Base-by-base conservation (phyloP, 345 rosid species). In the Brassica rapa region DNA sequence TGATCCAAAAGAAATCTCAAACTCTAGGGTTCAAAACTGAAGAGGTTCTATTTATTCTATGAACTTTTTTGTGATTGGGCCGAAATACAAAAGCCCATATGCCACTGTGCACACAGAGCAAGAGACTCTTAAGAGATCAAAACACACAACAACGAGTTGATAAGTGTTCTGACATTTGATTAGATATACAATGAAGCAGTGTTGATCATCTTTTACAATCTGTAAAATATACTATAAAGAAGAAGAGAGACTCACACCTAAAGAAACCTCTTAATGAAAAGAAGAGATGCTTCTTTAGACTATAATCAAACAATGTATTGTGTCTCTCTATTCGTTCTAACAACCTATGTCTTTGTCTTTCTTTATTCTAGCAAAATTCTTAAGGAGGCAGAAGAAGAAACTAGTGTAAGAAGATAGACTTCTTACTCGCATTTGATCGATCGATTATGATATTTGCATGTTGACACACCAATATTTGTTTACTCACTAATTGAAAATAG, bases 1-100 rank as follows among this genome's bases (percentile, higher is more conserved):
- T 70, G 74, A 71, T 23, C 8, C 32, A 55, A 32, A 33, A 55
- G 63, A 6, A 6, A 23, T 14, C 29, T 15, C 59, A 37, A 63
- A 11, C 21, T 49, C 70, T 76, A 69, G 76, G 76, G 81, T 39
- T 77, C 57, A 53, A 62, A n/a, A 15, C 16, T 70, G 25, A 63
- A 16, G 49, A 25, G 33, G 1, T 35, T 62, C 24, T 70, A 1
- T 61, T 46, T 59, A 59, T 56, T 19, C 30, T 7, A 62, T 33
- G n/a, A 77, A 6, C 19, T 0, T 5, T 5, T 76, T 51, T 35
- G 25, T 70, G 0, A 0, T 1, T 43, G 53, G 53, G 53, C 53
- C 53, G 15, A 43, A 43, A 43, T 1, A 23, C 23, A 12, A 25
- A 15, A 15, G 81, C 81, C 80, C 71, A 63, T 43, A 43, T 43